phyloP scores from a whole-genome alignment of 2,329 filamentous ascomycete species.

The Ceratocystis papillata region DNA sequence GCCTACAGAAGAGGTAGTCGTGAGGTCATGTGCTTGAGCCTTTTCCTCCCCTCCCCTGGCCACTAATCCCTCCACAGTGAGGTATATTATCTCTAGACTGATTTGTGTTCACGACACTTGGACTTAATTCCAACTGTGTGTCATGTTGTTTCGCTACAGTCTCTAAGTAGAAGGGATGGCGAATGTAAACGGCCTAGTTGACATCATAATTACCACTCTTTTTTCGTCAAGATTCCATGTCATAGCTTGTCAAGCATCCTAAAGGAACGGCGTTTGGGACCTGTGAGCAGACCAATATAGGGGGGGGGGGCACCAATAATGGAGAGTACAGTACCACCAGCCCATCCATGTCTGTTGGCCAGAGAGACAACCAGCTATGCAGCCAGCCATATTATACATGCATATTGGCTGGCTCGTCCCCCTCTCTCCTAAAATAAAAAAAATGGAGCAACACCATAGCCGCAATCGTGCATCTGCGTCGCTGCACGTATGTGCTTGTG shows the following conservation, averaged over 20 bases:
- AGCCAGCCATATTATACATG: no score
- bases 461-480: neutral
- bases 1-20: neutral
- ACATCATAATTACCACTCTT: neutral
- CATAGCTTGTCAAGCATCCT: slow-evolving; percentile 1
- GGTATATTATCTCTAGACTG: neutral
- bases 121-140: neutral
- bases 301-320: neutral
- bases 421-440: neutral
- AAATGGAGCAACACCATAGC: neutral
- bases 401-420: neutral
- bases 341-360: no score
- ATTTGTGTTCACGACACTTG: neutral
- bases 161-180: neutral
- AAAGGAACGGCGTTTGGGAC: neutral
- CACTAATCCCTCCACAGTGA: neutral
- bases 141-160: slow-evolving; percentile 3
- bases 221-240: neutral
- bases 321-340: neutral
- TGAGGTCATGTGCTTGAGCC: slow-evolving; percentile 6
- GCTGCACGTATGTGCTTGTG: neutral
- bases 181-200: neutral
- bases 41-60: neutral
- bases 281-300: neutral
- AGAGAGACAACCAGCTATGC: no score